Evolutionary conservation across 2,329 filamentous ascomycete species (phyloP), one percentile per base, ranked within the genome.

Genomic region (Lasiodiplodia sp.): DNA sequence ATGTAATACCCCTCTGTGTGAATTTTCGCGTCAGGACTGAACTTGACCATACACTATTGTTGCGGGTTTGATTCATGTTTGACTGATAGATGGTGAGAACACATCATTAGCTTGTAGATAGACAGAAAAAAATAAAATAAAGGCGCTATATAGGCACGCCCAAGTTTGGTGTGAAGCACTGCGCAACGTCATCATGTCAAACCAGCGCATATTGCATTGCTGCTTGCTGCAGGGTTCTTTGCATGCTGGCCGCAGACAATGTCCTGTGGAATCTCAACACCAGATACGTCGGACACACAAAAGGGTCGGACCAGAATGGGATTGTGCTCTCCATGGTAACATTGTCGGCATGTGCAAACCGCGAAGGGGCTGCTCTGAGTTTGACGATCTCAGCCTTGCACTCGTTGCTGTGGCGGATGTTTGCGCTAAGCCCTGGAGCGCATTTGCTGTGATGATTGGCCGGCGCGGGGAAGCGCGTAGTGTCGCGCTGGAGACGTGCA

Each of bases 401-500:
- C n/a, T 16, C 28, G 44, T 64, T 51, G 47, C 47, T 52, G 60
- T 64, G 60, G 60, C 31, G 44, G 31, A 28, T 38, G 60, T 10
- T 51, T 64, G 60, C 60, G 60, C 60, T 64, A 64, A n/a, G 40
- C 21, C 60, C 25, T 51, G 8, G 38, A 23, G 40, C 51, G 47
- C 56, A 25, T 62, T 53, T 60, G 56, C 66, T 49, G 16, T 52
- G 66, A 49, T 68, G 66, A 68, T 68, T 68, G 66, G 56, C 44
- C 34, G 47, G 49, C 60, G 40, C 23, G 23, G 47, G 31, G 44
- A 63, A 52, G 62, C 62, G 55, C 55, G 49, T 51, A 38, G 31
- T 31, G 65, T 67, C 65, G 65, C n/a, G n/a, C n/a, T n/a, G n/a
- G n/a, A n/a, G n/a, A n/a, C n/a, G n/a, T n/a, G n/a, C n/a, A n/a